These are phyloP conservation scores for Canariomyces notabilis DNA, from an alignment of 2,329 filamentous ascomycete species.

Conservation along the genomic window DNA sequence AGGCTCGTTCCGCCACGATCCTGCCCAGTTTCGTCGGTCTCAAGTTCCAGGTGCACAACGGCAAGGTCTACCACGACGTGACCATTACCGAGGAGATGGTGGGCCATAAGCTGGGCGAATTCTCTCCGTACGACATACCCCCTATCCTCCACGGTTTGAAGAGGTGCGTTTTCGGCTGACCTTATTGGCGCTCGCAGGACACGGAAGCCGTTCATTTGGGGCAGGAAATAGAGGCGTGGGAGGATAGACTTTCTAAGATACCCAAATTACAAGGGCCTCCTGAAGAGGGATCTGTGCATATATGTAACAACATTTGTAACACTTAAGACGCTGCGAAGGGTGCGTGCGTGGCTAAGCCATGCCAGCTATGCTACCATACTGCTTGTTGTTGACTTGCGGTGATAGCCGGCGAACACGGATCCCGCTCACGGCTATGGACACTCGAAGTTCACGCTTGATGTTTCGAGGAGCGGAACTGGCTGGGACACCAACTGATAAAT, in stretches of 20 bases:
- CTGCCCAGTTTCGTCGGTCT: conserved; percentile 88
- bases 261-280: not conserved
- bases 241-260: conserved; percentile 2
- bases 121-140: conserved; percentile 64
- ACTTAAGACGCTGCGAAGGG: not conserved
- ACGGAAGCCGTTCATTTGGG: conserved; percentile 54
- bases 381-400: not conserved
- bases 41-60: conserved; percentile 87
- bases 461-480: too few species aligned
- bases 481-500: too few species aligned
- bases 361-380: not conserved
- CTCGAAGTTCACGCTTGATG: too few species aligned
- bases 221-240: conserved; percentile 26
- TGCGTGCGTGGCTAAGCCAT: too few species aligned
- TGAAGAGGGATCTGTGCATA: not conserved
- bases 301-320: conserved; percentile 13
- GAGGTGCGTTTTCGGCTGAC: conserved; percentile 8
- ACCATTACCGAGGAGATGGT: conserved; percentile 93
- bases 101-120: conserved; percentile 90
- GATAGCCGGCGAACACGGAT: not conserved
- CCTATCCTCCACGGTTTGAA: not conserved
- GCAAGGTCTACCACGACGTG: conserved; percentile 78
- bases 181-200: conserved; percentile 37
- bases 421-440: too few species aligned
- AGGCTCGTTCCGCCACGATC: conserved; percentile 83